Evolutionary conservation across 352 stramenopile genomes (phyloP).

Genomic region (Elongisporangium prolatum): DNA sequence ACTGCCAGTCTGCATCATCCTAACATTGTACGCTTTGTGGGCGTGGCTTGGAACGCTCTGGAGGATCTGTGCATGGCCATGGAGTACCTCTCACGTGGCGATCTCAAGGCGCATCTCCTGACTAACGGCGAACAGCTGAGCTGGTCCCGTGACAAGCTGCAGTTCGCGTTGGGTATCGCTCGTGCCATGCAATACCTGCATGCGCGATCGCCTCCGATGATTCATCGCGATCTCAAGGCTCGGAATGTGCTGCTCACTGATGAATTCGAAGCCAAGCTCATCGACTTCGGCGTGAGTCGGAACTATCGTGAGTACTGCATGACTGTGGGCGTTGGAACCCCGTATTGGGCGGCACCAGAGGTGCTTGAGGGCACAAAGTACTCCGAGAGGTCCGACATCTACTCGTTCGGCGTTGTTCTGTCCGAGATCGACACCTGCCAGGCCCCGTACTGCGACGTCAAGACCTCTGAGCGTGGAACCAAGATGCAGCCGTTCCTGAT

Average conservation of each 20-base stretch:
- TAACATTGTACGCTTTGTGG: conserved; percentile 44
- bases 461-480: conserved; percentile 7
- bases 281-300: conserved; percentile 53
- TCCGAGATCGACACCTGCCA: background rate
- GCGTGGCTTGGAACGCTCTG: conserved; percentile 46
- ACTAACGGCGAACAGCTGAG: conserved; percentile 8
- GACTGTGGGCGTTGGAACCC: conserved; percentile 62
- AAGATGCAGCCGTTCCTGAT: conserved; percentile 47
- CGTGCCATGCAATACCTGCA: conserved; percentile 45
- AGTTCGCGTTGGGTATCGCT: conserved; percentile 37
- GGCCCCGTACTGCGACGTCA: conserved; percentile 7
- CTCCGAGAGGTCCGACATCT: conserved; percentile 65
- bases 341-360: conserved; percentile 78
- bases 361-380: conserved; percentile 51
- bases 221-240: conserved; percentile 53
- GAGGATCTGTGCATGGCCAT: conserved; percentile 50
- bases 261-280: conserved; percentile 37
- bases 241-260: conserved; percentile 51
- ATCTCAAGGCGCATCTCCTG: conserved; percentile 36
- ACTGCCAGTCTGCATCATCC: conserved; percentile 33
- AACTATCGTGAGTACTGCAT: conserved; percentile 12
- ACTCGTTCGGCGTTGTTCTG: conserved; percentile 59
- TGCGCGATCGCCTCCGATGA: conserved; percentile 29
- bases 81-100: conserved; percentile 41
- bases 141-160: conserved; percentile 26